Evolutionary conservation across 768 basidiomycete species (phyloP), one percentile per base, ranked within the genome.

Genomic region (Leccinum olivaceopallidum): DNA sequence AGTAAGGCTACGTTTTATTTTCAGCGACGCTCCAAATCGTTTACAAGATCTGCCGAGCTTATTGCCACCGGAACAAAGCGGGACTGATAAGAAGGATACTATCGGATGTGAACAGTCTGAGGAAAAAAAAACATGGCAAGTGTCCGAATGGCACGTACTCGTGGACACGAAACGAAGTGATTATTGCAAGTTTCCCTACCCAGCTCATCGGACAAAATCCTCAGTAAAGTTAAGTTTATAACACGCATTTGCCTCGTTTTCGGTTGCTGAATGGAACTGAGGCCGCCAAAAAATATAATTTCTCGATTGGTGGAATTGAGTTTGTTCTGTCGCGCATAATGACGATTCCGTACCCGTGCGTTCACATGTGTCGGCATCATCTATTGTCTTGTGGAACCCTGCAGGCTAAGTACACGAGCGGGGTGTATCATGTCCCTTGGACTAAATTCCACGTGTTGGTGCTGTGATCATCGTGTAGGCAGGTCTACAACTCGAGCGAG

Each of bases 161-260:
- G 50, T 18, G 54, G 26, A 20, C 24, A 37, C 36, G 47, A 37
- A 60, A 49, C 39, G 30, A 49, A n/a, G 53, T 28, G 56, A 55
- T 55, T 34, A 63, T 37, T 56, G 51, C 65, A 9, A 60, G 51
- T 47, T 42, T 53, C 60, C 22, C 51, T 5, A 2, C 51, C 39
- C 22, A 26, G 24, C 44, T n/a, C 24, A n/a, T 26, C 32, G 42
- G 14, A 49, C 44, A 32, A 32, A 42, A 53, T 28, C 48, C 9
- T 48, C 32, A 16, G 37, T 47, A 67, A 63, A 47, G 65, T 69
- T 62, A 60, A 47, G 70, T 70, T 70, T 36, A 37, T 20, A 24
- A 57, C 71, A 69, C 30, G 59, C 62, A 53, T 56, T 53, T 51
- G 56, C 71, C 68, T 62, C 69, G 63, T 72, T 72, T 58, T 66